Evolutionary conservation across 371 early-diverging fungal genomes (phyloP).

Genomic region (Mucor lusitanicus): DNA sequence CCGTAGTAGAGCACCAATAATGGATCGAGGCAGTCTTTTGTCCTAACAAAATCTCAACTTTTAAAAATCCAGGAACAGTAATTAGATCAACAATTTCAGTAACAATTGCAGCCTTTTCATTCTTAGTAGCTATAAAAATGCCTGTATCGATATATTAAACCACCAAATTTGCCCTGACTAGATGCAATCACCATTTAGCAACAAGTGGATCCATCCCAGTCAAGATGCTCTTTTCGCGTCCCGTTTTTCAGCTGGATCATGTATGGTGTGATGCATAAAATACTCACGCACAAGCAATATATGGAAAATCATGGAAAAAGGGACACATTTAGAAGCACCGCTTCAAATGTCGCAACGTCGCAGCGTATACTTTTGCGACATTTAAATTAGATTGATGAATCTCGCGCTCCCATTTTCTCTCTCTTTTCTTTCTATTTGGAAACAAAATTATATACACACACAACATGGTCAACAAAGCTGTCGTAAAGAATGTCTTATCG

Average conservation of each 20-base stretch:
- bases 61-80: background rate
- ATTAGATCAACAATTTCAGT: background rate
- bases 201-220: too few relatives aligned
- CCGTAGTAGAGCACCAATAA: background rate
- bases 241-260: background rate
- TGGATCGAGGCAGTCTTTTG: background rate
- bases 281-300: background rate
- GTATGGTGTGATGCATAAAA: background rate
- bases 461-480: constrained; percentile 51
- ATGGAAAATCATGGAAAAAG: background rate
- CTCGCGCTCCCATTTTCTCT: background rate
- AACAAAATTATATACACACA: background rate
- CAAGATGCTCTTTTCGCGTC: background rate
- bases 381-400: background rate
- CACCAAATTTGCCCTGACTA: too few relatives aligned
- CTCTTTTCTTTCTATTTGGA: background rate
- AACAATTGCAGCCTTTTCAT: too few relatives aligned
- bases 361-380: background rate
- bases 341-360: background rate
- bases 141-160: too few relatives aligned
- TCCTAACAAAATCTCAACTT: background rate
- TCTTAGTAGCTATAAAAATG: too few relatives aligned
- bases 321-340: background rate
- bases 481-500: constrained; percentile 86
- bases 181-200: too few relatives aligned